phyloP scores from a whole-genome alignment of 2,329 filamentous ascomycete genomes.

The Cladophialophora bantiana region DNA sequence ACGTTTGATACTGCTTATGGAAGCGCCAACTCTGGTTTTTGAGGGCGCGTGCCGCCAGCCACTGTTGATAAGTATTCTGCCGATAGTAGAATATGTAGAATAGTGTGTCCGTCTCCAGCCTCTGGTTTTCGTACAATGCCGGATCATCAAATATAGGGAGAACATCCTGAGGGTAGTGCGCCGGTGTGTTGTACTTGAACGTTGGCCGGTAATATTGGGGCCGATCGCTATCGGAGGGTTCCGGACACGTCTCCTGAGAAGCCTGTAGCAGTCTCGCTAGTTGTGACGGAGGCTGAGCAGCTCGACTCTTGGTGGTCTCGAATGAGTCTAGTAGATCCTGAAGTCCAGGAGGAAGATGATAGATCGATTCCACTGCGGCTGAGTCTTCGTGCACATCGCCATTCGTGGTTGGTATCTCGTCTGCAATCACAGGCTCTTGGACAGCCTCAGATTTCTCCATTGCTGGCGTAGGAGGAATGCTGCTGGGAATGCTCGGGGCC shows the following conservation, averaged over 20 bases:
- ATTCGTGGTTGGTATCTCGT: slow-evolving; percentile 55
- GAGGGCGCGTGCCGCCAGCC: slow-evolving; percentile 91
- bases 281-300: slow-evolving; percentile 66
- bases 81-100: slow-evolving; percentile 99
- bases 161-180: slow-evolving; percentile 93
- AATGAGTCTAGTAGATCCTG: slow-evolving; percentile 92
- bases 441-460: slow-evolving; percentile 55
- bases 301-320: slow-evolving; percentile 78
- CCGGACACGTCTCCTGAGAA: slow-evolving; percentile 76
- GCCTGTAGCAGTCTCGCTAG: slow-evolving; percentile 76
- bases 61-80: slow-evolving; percentile 94
- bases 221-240: slow-evolving; percentile 78
- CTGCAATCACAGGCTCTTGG: slow-evolving; percentile 45
- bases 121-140: slow-evolving; percentile 73
- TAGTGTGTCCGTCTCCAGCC: slow-evolving; percentile 92
- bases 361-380: slow-evolving; percentile 79
- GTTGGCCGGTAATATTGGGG: slow-evolving; percentile 85
- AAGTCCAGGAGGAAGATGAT: slow-evolving; percentile 86
- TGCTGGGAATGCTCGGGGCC: slow-evolving; percentile 49
- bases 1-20: slow-evolving; percentile 99
- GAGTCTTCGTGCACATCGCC: slow-evolving; percentile 59
- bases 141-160: slow-evolving; percentile 90
- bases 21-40: slow-evolving; percentile 99
- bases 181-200: slow-evolving; percentile 76
- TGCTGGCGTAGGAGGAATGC: slow-evolving; percentile 55